A percentile compares a stretch with the other conserved stretches of the same genome.
These are phyloP conservation scores for Sesbania bispinosa DNA, from an alignment of 306 rosid species.

Conservation along the genomic window DNA sequence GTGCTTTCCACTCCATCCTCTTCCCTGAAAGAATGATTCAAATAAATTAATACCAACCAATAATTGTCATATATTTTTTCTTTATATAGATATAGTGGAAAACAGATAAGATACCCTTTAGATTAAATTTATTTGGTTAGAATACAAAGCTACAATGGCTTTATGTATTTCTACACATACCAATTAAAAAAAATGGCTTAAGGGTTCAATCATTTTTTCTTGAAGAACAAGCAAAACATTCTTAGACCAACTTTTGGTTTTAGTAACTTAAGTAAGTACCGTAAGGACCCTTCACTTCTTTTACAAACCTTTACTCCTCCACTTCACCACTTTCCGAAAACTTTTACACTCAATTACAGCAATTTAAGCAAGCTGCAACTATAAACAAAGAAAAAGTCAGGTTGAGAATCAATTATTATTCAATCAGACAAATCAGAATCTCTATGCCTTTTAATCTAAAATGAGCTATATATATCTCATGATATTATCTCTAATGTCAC, in stretches of 20 bases:
- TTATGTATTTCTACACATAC: neutral
- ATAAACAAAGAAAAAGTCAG: neutral
- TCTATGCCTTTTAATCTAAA: too few species aligned
- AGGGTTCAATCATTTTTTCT: conserved; percentile 17
- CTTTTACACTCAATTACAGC: conserved; percentile 1
- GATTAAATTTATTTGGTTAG: neutral
- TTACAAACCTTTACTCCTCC: conserved; percentile 22
- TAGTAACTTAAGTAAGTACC: conserved; percentile 4
- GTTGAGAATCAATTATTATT: neutral
- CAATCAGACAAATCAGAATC: neutral
- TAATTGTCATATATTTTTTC: neutral
- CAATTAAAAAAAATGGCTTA: neutral
- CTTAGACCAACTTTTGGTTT: neutral
- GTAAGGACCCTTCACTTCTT: conserved; percentile 16
- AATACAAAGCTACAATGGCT: neutral
- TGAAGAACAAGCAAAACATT: conserved; percentile 23
- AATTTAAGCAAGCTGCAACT: conserved; percentile 2
- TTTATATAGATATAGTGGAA: neutral
- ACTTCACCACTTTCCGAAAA: neutral
- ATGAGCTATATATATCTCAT: too few species aligned
- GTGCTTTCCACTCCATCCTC: neutral
- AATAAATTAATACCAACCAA: neutral
- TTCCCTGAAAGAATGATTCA: conserved; percentile 7
- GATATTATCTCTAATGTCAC: too few species aligned
- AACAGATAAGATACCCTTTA: conserved; percentile 19